Evolutionary conservation across 169 alveolate genomes (phyloP).

Genomic region (Cryptosporidium sp.): DNA sequence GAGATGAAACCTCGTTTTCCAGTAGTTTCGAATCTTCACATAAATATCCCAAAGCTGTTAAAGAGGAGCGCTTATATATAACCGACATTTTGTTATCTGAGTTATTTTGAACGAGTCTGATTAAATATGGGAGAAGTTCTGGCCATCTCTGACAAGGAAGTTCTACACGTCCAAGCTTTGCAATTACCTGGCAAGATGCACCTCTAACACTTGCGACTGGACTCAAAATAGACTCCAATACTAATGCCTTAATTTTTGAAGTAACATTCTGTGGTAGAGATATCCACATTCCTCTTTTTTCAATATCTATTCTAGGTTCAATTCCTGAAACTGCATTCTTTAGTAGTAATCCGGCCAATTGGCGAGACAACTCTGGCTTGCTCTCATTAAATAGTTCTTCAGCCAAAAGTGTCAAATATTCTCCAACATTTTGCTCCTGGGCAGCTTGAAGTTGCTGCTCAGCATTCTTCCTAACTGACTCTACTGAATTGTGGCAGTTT

Average conservation of each 20-base stretch:
- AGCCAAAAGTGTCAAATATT: slow-evolving; percentile 46
- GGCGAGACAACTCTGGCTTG: slow-evolving; percentile 79
- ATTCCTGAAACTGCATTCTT: slow-evolving; percentile 85
- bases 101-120: slow-evolving; percentile 78
- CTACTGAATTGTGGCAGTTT: slow-evolving; percentile 75
- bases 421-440: slow-evolving; percentile 58
- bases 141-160: slow-evolving; percentile 87
- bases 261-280: slow-evolving; percentile 81
- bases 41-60: slow-evolving; percentile 84
- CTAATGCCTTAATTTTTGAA: slow-evolving; percentile 80
- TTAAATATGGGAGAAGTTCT: slow-evolving; percentile 84
- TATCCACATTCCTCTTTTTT: slow-evolving; percentile 83
- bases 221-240: slow-evolving; percentile 81
- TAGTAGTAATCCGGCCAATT: slow-evolving; percentile 86
- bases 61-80: slow-evolving; percentile 83
- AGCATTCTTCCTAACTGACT: slow-evolving; percentile 72
- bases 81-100: slow-evolving; percentile 82
- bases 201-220: slow-evolving; percentile 81
- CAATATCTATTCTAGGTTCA: slow-evolving; percentile 81
- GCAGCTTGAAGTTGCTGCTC: slow-evolving; percentile 72
- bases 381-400: slow-evolving; percentile 68
- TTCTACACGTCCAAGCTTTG: slow-evolving; percentile 87
- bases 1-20: slow-evolving; percentile 79
- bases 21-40: slow-evolving; percentile 85
- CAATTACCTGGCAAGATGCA: slow-evolving; percentile 88